A percentile compares a stretch with the other conserved stretches of the same genome.
These are phyloP conservation scores for Penicillium fimorum DNA, from an alignment of 495 filamentous ascomycete species.

Conservation along the genomic window DNA sequence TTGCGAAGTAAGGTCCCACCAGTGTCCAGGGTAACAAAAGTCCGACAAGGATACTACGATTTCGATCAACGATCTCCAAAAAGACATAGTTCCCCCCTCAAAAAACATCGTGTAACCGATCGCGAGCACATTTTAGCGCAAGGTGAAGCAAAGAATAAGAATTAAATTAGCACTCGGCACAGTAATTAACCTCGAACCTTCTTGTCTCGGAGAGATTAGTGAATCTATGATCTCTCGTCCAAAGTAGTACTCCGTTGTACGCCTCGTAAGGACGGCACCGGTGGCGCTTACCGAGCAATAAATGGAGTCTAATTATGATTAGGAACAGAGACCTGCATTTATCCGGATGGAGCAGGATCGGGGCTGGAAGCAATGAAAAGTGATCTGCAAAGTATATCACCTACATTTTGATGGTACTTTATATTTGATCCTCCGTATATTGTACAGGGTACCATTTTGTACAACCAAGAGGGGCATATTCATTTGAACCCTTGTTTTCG, in stretches of 20 bases:
- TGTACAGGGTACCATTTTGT: not conserved
- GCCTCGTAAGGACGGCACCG: constrained; percentile 18
- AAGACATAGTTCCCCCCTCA: not conserved
- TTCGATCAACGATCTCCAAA: not conserved
- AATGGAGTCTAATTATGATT: not conserved
- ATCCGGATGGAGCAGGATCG: constrained; percentile 13
- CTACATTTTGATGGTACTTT: not conserved
- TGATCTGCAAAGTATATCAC: constrained; percentile 18
- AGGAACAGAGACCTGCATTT: not conserved
- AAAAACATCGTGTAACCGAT: not conserved
- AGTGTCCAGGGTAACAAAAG: constrained; percentile 5
- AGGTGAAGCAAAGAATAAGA: not conserved
- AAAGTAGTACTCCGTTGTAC: not conserved
- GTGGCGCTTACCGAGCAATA: constrained; percentile 6
- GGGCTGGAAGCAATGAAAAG: constrained; percentile 13
- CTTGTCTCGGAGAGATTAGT: constrained; percentile 16
- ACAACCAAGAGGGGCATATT: constrained; percentile 1
- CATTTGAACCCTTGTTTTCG: constrained; percentile 4
- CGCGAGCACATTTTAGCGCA: constrained; percentile 1
- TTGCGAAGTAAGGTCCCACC: not conserved
- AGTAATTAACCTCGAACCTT: constrained; percentile 21
- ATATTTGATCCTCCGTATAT: too few species aligned
- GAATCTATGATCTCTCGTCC: constrained; percentile 20
- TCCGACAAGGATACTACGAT: not conserved
- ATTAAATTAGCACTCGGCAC: not conserved